These are phyloP conservation scores for Leccinum olivaceopallidum DNA, from an alignment of 768 basidiomycete genomes.

Conservation along the genomic window DNA sequence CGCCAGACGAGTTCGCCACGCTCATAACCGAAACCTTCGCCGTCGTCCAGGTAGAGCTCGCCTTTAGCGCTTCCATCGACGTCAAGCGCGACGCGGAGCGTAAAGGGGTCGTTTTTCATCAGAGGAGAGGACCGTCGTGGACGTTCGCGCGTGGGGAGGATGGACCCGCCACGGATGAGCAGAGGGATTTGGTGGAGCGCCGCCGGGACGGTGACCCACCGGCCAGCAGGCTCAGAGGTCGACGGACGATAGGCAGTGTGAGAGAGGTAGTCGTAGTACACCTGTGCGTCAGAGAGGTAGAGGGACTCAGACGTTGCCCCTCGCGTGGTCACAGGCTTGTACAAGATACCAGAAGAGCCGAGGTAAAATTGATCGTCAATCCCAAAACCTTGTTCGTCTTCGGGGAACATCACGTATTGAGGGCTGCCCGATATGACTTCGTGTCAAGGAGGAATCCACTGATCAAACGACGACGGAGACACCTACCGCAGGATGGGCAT, in stretches of 20 bases:
- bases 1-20: conserved; percentile 86
- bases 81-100: conserved; percentile 79
- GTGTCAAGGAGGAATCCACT: not conserved
- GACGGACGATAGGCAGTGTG: conserved; percentile 65
- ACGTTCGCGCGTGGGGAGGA: conserved; percentile 84
- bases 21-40: conserved; percentile 74
- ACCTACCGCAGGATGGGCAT: conserved; percentile 79
- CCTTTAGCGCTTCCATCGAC: conserved; percentile 62
- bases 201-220: conserved; percentile 72
- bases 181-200: conserved; percentile 81
- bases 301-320: conserved; percentile 68
- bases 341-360: conserved; percentile 83
- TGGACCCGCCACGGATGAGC: conserved; percentile 87
- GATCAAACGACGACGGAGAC: not conserved
- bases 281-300: conserved; percentile 87
- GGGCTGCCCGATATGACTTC: conserved; percentile 51
- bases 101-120: conserved; percentile 93
- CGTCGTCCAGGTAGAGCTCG: conserved; percentile 95
- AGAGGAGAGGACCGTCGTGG: conserved; percentile 82
- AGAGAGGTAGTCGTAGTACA: conserved; percentile 95
- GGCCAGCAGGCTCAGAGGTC: conserved; percentile 46
- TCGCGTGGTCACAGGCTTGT: conserved; percentile 84
- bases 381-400: conserved; percentile 80
- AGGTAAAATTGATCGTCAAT: conserved; percentile 96
- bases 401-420: conserved; percentile 94